Percentiles rank a stretch among this genome's conserved stretches.
Evolutionary conservation across 768 basidiomycete species (phyloP).

Genomic region (Lepiota venenata): DNA sequence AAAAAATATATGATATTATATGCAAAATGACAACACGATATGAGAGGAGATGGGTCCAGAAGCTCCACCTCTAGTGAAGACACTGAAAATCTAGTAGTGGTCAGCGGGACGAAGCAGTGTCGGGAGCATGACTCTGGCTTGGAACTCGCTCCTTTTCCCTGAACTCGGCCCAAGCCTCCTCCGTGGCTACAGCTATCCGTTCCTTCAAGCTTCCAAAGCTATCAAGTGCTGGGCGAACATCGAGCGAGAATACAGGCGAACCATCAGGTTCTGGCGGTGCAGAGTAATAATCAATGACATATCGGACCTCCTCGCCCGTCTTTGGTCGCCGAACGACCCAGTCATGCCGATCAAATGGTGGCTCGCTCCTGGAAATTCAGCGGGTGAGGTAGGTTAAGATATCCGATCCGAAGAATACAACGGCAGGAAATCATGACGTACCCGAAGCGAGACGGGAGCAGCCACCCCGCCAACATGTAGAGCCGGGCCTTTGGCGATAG

Average conservation of each 20-base stretch:
- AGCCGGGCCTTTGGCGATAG: slow-evolving; percentile 92
- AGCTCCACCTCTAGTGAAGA: not conserved
- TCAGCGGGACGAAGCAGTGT: not conserved
- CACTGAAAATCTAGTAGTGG: not conserved
- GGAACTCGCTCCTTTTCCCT: slow-evolving; percentile 26
- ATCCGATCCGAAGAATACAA: not conserved
- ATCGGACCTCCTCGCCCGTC: slow-evolving; percentile 82
- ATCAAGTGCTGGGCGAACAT: slow-evolving; percentile 94
- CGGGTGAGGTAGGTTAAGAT: not conserved
- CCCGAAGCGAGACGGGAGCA: slow-evolving; percentile 91
- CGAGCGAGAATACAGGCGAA: slow-evolving; percentile 91
- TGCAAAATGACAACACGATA: too few relatives aligned
- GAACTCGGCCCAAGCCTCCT: slow-evolving; percentile 59
- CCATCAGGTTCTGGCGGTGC: slow-evolving; percentile 88
- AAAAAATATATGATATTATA: too few relatives aligned
- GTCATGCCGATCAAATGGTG: slow-evolving; percentile 97
- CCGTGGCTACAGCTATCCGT: slow-evolving; percentile 65
- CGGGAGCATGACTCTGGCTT: not conserved
- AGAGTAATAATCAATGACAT: slow-evolving; percentile 98
- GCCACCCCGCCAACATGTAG: slow-evolving; percentile 82
- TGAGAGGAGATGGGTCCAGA: too few relatives aligned
- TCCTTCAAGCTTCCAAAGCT: slow-evolving; percentile 72
- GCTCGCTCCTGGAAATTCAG: slow-evolving; percentile 59
- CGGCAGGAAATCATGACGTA: slow-evolving; percentile 32
- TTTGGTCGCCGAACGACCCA: slow-evolving; percentile 87